phyloP scores from a whole-genome alignment of 2,329 filamentous ascomycete species.

The Arachnopeziza araneosa region DNA sequence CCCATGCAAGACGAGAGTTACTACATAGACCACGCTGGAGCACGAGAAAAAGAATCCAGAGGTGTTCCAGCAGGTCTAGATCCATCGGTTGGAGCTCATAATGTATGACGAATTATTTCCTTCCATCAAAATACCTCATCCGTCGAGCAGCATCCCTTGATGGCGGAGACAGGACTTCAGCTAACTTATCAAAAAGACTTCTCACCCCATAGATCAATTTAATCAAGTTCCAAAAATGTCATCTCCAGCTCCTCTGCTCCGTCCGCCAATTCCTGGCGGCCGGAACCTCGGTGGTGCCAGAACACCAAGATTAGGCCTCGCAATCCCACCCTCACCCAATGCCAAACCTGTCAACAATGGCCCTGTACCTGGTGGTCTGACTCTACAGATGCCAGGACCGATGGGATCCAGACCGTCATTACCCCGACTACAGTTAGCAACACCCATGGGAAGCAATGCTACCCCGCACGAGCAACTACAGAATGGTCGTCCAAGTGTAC shows the following conservation, averaged over 20 bases:
- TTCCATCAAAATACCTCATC: not conserved
- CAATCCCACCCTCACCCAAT: slow-evolving; percentile 83
- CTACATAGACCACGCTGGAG: slow-evolving; percentile 15
- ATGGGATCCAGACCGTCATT: slow-evolving; percentile 47
- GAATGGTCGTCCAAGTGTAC: slow-evolving; percentile 28
- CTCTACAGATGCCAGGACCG: slow-evolving; percentile 29
- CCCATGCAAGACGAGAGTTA: slow-evolving; percentile 24
- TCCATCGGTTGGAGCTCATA: slow-evolving; percentile 2
- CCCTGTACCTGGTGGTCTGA: slow-evolving; percentile 17
- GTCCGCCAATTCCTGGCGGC: slow-evolving; percentile 32
- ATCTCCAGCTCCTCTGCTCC: slow-evolving; percentile 31
- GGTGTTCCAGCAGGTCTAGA: slow-evolving; percentile 8
- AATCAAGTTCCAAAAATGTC: slow-evolving; percentile 28
- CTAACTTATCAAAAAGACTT: slow-evolving; percentile 15
- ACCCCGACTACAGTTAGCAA: slow-evolving; percentile 79
- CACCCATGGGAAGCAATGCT: slow-evolving; percentile 76
- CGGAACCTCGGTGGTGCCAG: slow-evolving; percentile 25
- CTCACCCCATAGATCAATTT: slow-evolving; percentile 13
- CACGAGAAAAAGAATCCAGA: slow-evolving; percentile 14
- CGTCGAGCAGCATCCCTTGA: not conserved
- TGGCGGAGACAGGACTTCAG: not conserved
- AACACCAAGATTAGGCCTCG: slow-evolving; percentile 60
- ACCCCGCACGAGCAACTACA: slow-evolving; percentile 61
- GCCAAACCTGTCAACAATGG: slow-evolving; percentile 60
- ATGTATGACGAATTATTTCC: slow-evolving; percentile 10